These are phyloP conservation scores for Tripidium arundinaceum DNA, from an alignment of 202 grass and related monocot genomes.

Conservation along the genomic window DNA sequence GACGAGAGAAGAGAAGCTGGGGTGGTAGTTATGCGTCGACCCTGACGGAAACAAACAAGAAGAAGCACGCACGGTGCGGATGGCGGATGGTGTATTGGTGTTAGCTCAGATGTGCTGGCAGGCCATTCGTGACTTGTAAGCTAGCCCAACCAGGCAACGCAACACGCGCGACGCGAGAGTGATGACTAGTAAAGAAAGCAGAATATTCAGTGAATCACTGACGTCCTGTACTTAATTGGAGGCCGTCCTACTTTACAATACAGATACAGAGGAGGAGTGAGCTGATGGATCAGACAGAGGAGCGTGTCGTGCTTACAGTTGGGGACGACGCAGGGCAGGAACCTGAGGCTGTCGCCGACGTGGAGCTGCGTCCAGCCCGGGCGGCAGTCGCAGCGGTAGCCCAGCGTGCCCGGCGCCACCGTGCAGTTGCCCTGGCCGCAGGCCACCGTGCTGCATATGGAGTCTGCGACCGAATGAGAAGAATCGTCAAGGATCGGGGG, in stretches of 20 bases:
- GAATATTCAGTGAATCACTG: not conserved
- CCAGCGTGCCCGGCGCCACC: slow-evolving; percentile 28
- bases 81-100: no score
- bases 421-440: slow-evolving; percentile 88
- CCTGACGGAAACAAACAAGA: not conserved
- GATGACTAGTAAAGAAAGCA: not conserved
- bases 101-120: not conserved
- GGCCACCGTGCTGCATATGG: slow-evolving; percentile 48
- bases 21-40: not conserved
- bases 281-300: not conserved
- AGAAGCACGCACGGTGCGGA: not conserved
- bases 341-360: slow-evolving; percentile 52
- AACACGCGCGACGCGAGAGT: not conserved
- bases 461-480: no score
- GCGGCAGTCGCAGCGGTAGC: slow-evolving; percentile 74
- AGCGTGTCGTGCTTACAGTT: slow-evolving; percentile 51
- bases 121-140: slow-evolving; percentile 5
- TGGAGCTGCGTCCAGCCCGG: slow-evolving; percentile 78
- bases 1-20: slow-evolving; percentile 1
- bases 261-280: not conserved
- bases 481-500: no score
- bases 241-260: not conserved
- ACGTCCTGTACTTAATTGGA: not conserved
- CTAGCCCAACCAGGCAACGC: not conserved
- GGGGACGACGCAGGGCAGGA: slow-evolving; percentile 86